Conservation (phyloP, 139 green algal genomes). For the Chloropicon primus region DNA sequence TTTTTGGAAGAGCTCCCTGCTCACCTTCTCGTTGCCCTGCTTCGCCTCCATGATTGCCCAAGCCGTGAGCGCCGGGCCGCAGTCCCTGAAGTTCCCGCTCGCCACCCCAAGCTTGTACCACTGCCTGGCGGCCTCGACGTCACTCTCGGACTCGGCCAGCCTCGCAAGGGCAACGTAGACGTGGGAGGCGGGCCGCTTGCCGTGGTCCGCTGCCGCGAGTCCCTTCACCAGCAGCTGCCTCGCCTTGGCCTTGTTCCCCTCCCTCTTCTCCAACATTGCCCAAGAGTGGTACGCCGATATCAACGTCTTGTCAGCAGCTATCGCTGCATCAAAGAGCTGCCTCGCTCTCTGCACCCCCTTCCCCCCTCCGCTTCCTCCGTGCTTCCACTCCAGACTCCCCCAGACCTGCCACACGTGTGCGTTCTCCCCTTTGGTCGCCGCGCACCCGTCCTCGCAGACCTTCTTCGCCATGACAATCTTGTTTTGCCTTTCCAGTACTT, state of each 20-base stretch:
- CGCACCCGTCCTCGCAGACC: background rate
- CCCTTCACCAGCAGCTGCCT: slow-evolving; percentile 8
- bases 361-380: background rate
- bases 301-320: background rate
- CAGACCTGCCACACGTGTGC: background rate
- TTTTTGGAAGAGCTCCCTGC: slow-evolving; percentile 41
- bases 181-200: background rate
- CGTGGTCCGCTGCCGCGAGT: background rate
- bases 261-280: slow-evolving; percentile 18
- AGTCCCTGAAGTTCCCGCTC: background rate
- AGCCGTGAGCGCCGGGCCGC: slow-evolving; percentile 13
- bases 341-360: background rate
- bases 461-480: background rate
- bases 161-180: background rate
- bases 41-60: slow-evolving; percentile 57
- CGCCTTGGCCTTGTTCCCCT: slow-evolving; percentile 9
- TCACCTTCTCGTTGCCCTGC: slow-evolving; percentile 34
- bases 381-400: background rate
- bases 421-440: background rate
- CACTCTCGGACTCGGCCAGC: background rate
- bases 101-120: background rate
- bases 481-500: background rate
- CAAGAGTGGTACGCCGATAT: slow-evolving; percentile 9
- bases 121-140: background rate
- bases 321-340: background rate